A percentile compares a stretch with the other conserved stretches of the same genome.
phyloP scores from a whole-genome alignment of 345 rosid species.

The Zanthoxylum bungeanum region DNA sequence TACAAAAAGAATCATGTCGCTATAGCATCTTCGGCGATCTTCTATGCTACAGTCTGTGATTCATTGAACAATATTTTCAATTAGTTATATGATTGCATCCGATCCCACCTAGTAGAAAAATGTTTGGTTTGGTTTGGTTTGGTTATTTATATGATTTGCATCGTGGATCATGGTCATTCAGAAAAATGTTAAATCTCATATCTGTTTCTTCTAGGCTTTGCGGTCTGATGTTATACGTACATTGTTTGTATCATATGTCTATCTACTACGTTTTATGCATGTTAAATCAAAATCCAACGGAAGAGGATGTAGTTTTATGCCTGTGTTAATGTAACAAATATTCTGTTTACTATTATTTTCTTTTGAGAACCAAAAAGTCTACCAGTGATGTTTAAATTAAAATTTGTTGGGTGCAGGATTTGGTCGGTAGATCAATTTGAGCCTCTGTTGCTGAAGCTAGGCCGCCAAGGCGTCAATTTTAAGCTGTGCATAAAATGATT shows the following conservation, averaged over 20 bases:
- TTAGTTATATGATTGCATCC: background rate
- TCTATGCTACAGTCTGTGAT: background rate
- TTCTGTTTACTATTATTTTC: background rate
- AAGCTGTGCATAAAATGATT: background rate
- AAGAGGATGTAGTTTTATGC: background rate
- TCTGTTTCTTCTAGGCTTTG: background rate
- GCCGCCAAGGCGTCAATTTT: slow-evolving; percentile 20
- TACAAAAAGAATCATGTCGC: background rate
- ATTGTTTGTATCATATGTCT: background rate
- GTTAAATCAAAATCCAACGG: background rate
- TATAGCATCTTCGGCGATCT: background rate
- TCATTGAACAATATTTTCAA: background rate
- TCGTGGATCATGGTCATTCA: too few relatives aligned
- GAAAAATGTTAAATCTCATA: background rate
- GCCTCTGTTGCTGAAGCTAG: slow-evolving; percentile 81
- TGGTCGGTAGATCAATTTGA: slow-evolving; percentile 85
- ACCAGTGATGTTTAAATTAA: background rate
- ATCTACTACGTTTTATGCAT: background rate
- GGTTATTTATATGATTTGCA: too few relatives aligned
- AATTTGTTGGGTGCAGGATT: slow-evolving; percentile 49
- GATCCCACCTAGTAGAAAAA: too few relatives aligned
- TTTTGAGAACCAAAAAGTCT: background rate
- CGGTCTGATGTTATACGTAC: background rate
- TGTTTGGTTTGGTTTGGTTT: too few relatives aligned
- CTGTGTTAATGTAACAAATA: background rate